Conservation (phyloP, 108 stramenopile genomes). For the Parietichytrium sp. region DNA sequence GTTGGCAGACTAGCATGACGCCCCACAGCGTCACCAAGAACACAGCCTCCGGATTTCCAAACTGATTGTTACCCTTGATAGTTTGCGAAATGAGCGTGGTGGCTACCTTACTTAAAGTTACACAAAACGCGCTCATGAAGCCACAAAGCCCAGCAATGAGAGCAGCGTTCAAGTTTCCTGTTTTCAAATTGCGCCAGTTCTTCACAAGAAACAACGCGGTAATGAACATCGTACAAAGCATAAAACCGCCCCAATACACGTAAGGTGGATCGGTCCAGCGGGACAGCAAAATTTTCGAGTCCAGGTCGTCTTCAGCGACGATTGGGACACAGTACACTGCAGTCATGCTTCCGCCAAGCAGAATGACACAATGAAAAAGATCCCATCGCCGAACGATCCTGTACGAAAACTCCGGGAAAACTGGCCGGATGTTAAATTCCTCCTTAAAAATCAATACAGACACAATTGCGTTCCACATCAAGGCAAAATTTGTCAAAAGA, state of each 20-base stretch:
- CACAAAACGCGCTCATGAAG: slow-evolving; percentile 24
- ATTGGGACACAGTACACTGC: not conserved
- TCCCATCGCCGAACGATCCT: not conserved
- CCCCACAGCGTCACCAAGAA: not conserved
- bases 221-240: not conserved
- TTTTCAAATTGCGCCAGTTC: slow-evolving; percentile 23
- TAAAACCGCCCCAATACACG: slow-evolving; percentile 28
- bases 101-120: slow-evolving; percentile 17
- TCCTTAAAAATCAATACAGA: slow-evolving; percentile 21
- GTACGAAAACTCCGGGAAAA: too few species aligned
- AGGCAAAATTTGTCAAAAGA: not conserved
- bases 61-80: not conserved
- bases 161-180: slow-evolving; percentile 6
- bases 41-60: not conserved
- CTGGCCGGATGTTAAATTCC: slow-evolving; percentile 9
- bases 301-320: not conserved
- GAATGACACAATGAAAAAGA: not conserved
- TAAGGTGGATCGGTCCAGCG: slow-evolving; percentile 16
- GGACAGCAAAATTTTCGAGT: not conserved
- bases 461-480: slow-evolving; percentile 5
- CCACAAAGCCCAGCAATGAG: slow-evolving; percentile 38
- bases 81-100: slow-evolving; percentile 34
- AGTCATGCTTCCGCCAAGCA: not conserved
- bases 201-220: slow-evolving; percentile 11
- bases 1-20: not conserved